Evolutionary conservation across 352 stramenopile species (phyloP), one percentile per base, ranked within the genome.

Genomic region (Globisporangium polare): DNA sequence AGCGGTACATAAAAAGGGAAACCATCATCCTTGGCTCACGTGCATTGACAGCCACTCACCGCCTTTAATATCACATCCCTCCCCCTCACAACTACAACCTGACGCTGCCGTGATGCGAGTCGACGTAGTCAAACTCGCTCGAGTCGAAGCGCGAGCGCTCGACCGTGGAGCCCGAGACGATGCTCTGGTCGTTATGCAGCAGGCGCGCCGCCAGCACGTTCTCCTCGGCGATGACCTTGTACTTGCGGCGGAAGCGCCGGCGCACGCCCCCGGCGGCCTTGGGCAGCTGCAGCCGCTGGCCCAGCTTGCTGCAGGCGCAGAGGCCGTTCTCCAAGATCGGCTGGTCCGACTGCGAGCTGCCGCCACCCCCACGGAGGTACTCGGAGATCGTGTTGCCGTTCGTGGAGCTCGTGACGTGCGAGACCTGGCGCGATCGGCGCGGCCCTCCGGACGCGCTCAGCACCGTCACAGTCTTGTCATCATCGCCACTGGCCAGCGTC

Each of bases 231-330:
- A 63, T 54, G n/a, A 24, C 47, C 39, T 73, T 73, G 12, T 67
- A 60, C 68, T 74, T 83, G 24, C 73, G 77, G 1, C 72, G 77
- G 57, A 74, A 72, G 7, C 46, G 35, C 0, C 62, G 70, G 24
- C 70, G 60, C 2, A 62, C 33, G 33, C 33, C 33, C 2, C 33
- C 66, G 22, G 47, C 56, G 1, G 57, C 49, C 51, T 80, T 87
- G 33, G 77, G 71, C 1, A 73, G 27, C 49, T 80, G 72, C 9
- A 89, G 55, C 3, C 77, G 68, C 58, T 88, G 80, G 27, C 78
- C 78, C 20, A 88, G 61, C 41, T 84, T 79, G n/a, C 80, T 74
- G 49, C 77, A 89, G 5, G 65, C 60, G 27, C 80, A 88, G 15
- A 73, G 53, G 5, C 75, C 74, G 53, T 82, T 77, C 22, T 83